phyloP scores from a whole-genome alignment of 176 grass and related monocot genomes.

The Triticum monococcum region DNA sequence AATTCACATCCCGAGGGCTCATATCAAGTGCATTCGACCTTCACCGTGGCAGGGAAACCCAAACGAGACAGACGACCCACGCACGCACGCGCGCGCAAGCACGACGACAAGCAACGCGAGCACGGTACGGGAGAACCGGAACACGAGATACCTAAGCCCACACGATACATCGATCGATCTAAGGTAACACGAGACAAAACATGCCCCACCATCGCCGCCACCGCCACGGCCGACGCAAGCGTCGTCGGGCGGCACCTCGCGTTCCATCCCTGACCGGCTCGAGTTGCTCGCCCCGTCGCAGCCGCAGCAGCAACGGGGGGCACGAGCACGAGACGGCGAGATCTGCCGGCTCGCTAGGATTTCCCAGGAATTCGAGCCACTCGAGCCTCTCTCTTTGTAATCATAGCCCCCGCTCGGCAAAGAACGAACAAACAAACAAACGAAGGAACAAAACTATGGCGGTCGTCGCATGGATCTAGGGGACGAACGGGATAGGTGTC shows the following conservation, averaged over 20 bases:
- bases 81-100: neutral
- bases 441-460: neutral
- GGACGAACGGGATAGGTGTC: neutral
- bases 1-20: neutral
- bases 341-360: neutral
- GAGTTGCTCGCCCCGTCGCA: neutral
- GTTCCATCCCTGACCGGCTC: neutral
- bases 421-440: neutral
- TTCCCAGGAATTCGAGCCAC: slow-evolving; percentile 19
- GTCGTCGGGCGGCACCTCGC: slow-evolving; percentile 33
- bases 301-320: neutral
- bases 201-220: neutral
- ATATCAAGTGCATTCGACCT: slow-evolving; percentile 57
- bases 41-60: slow-evolving; percentile 36
- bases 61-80: neutral
- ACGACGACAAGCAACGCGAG: neutral
- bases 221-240: neutral
- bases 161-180: neutral
- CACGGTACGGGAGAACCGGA: neutral
- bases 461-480: neutral
- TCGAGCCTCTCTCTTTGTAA: slow-evolving; percentile 59
- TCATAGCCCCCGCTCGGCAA: slow-evolving; percentile 23
- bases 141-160: slow-evolving; percentile 35
- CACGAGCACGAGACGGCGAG: neutral
- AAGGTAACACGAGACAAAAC: neutral